phyloP scores from a whole-genome alignment of 805 yeast genomes.

The Suhomyces pyralidae region DNA sequence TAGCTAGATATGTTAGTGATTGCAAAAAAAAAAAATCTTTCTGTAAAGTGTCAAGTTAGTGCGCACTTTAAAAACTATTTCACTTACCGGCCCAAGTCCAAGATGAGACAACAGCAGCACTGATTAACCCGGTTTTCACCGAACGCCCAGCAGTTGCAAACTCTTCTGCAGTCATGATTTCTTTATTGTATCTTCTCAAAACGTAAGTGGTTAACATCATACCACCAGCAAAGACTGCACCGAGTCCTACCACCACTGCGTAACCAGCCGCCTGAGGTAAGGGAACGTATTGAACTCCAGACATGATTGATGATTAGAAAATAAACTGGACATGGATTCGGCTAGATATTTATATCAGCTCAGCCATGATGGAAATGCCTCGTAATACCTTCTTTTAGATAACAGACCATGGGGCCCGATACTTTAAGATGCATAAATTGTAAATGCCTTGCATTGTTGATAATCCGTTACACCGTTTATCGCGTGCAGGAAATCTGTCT shows the following conservation, averaged over 20 bases:
- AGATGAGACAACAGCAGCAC: constrained; percentile 87
- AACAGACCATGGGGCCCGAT: background rate
- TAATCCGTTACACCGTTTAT: background rate
- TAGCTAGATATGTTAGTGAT: constrained; percentile 34
- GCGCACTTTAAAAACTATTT: background rate
- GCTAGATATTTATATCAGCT: background rate
- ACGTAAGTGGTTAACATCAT: constrained; percentile 75
- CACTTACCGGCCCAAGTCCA: constrained; percentile 70
- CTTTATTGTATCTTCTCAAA: constrained; percentile 75
- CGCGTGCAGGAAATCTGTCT: background rate
- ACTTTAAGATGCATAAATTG: background rate
- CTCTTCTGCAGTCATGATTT: constrained; percentile 88
- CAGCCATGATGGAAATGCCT: background rate
- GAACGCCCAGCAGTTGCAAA: constrained; percentile 91
- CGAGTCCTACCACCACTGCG: constrained; percentile 86
- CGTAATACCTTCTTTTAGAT: background rate
- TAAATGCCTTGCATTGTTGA: background rate
- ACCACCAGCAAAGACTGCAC: constrained; percentile 70
- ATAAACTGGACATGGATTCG: background rate
- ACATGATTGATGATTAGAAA: constrained; percentile 9
- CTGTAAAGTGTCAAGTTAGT: background rate
- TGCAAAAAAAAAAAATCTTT: background rate
- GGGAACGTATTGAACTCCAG: constrained; percentile 21
- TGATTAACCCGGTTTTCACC: constrained; percentile 78
- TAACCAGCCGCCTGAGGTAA: constrained; percentile 81